Conservation (phyloP, 2,329 filamentous ascomycete species). For the Orbilia blumenaviensis region DNA sequence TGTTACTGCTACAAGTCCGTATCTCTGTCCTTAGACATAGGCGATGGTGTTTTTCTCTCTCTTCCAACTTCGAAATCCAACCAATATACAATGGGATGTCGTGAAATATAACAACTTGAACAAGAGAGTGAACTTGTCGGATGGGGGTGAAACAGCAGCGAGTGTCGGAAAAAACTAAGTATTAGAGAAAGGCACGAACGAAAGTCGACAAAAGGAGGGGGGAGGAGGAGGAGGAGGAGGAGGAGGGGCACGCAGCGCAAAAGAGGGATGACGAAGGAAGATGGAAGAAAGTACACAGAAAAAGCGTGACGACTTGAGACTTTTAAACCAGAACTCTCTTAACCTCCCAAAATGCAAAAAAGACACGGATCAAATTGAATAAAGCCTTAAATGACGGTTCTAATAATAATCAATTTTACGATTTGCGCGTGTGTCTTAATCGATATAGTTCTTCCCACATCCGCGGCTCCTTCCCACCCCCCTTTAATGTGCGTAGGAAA, state of each 20-base stretch:
- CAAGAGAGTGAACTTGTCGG: constrained; percentile 9
- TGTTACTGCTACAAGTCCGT: constrained; percentile 49
- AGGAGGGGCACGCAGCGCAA: constrained; percentile 24
- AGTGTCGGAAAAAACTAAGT: constrained; percentile 34
- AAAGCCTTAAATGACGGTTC: constrained; percentile 39
- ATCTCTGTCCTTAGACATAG: constrained; percentile 27
- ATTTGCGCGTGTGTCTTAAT: constrained; percentile 51
- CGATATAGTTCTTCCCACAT: constrained; percentile 43
- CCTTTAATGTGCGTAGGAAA: constrained; percentile 48
- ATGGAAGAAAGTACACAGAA: constrained; percentile 12
- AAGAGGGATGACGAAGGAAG: constrained; percentile 23
- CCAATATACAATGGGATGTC: constrained; percentile 36
- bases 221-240: constrained; percentile 22
- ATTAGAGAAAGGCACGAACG: constrained; percentile 41
- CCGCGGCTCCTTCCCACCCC: constrained; percentile 43
- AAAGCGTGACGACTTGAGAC: constrained; percentile 38
- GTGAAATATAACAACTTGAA: constrained; percentile 37
- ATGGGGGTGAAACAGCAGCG: constrained; percentile 19
- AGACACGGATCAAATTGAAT: constrained; percentile 28
- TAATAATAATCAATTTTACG: constrained; percentile 55
- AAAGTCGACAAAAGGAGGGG: constrained; percentile 21
- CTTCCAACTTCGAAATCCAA: constrained; percentile 28
- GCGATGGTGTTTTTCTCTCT: too few species aligned
- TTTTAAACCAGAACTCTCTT: constrained; percentile 46
- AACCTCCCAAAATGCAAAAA: constrained; percentile 26